A percentile compares a stretch with the other conserved stretches of the same genome.
These are phyloP conservation scores for Ophiosphaerella korrae DNA, from an alignment of 2,329 filamentous ascomycete genomes.

Conservation along the genomic window DNA sequence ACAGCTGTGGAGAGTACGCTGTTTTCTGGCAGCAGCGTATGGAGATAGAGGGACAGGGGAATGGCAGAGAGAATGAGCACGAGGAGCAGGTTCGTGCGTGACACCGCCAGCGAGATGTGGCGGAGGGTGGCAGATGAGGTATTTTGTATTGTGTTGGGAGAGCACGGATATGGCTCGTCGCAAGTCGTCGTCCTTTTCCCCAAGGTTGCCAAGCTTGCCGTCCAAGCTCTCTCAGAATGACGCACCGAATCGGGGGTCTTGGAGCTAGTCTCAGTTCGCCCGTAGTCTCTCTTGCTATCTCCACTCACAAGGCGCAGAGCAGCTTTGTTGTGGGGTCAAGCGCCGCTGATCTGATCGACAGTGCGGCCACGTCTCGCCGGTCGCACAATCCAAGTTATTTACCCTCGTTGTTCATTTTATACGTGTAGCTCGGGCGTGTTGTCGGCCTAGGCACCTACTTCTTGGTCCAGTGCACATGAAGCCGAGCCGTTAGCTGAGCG, in stretches of 20 bases:
- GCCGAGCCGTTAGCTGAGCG: constrained; percentile 3
- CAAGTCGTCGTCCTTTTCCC: neutral
- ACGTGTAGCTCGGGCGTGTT: no score
- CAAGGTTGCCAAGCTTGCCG: constrained; percentile 11
- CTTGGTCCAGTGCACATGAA: neutral
- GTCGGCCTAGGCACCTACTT: no score
- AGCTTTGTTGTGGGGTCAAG: neutral
- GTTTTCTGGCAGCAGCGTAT: constrained; percentile 4
- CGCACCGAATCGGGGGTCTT: constrained; percentile 11
- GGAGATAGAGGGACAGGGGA: constrained; percentile 23
- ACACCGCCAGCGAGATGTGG: constrained; percentile 26
- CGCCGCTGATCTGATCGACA: neutral
- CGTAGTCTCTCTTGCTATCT: neutral
- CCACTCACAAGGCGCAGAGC: neutral
- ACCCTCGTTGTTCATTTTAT: neutral
- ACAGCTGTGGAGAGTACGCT: constrained; percentile 12
- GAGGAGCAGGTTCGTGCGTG: constrained; percentile 13
- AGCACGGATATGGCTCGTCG: constrained; percentile 14
- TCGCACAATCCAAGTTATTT: neutral
- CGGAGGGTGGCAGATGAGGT: constrained; percentile 4
- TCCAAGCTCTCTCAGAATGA: constrained; percentile 26
- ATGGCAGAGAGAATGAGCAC: constrained; percentile 22
- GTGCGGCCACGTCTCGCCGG: neutral
- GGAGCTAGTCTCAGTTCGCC: neutral
- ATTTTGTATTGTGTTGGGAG: neutral